Evolutionary conservation across 768 basidiomycete genomes (phyloP), one percentile per base, ranked within the genome.

Genomic region (Ephemerocybe angulata): DNA sequence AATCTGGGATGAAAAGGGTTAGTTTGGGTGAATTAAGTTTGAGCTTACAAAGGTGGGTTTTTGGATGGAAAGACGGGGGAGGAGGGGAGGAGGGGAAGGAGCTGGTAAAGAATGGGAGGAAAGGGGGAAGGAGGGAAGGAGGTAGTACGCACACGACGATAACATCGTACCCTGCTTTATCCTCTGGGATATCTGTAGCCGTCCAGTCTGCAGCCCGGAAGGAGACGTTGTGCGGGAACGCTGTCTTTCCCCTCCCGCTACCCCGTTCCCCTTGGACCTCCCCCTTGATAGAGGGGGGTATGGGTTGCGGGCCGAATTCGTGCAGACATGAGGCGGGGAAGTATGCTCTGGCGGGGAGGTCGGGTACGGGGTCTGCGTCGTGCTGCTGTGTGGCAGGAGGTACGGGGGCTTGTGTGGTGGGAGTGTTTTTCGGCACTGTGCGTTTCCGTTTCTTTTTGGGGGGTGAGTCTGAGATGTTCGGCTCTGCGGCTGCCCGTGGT

Each of bases 301-400:
- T 78, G 2, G 88, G 89, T 1, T 94, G 75, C 3, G 84, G 80
- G 0, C 88, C 91, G 58, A 88, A 83, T 65, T 81, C 84, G 47
- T 91, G 86, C 53, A 86, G 83, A 67, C 86, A 84, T 0, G 92
- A 88, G 1, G 76, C 69, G 0, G 93, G 93, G 62, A 95, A 95
- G 69, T 92, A n/a, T n/a, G n/a, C n/a, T n/a, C n/a, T n/a, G n/a
- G n/a, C n/a, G n/a, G n/a, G n/a, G n/a, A n/a, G n/a, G n/a, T n/a
- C n/a, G 83, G 62, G 81, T 74, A 8, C 48, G 27, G 4, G 25
- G 19, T 42, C 19, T 22, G 7, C 40, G 13, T 7, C 11, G 19
- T 13, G 40, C 11, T 10, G 40, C 13, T 6, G 10, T 22, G 5
- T 65, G 60, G 47, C 52, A 33, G 10, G 42, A 54, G 51, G 13